phyloP scores from a whole-genome alignment of 768 basidiomycete genomes.

The Russula lepida region DNA sequence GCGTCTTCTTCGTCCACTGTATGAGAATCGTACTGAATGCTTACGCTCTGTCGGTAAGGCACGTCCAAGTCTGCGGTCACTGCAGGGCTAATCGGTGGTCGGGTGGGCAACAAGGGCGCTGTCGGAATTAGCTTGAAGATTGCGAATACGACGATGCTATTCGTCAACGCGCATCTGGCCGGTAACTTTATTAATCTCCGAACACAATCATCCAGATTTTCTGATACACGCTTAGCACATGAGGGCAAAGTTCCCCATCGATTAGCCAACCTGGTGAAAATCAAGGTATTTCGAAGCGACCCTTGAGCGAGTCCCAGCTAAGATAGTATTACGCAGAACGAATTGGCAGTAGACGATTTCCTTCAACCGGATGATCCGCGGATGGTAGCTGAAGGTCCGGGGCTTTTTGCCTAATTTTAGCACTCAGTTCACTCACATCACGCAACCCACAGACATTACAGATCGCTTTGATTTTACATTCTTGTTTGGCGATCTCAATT shows the following conservation, averaged over 20 bases:
- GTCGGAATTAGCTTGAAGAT: conserved; percentile 87
- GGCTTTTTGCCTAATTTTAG: conserved; percentile 7
- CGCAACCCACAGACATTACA: conserved; percentile 51
- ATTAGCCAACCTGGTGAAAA: conserved; percentile 81
- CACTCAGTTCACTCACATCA: conserved; percentile 9
- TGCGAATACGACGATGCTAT: conserved; percentile 73
- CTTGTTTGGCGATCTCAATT: conserved; percentile 87
- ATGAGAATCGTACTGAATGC: conserved; percentile 5
- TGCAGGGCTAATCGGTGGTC: conserved; percentile 81
- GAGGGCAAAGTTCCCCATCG: conserved; percentile 69
- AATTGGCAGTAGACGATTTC: conserved; percentile 74
- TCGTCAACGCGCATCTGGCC: conserved; percentile 87
- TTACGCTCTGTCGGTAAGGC: no score
- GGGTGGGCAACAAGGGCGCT: conserved; percentile 89
- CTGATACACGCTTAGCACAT: conserved; percentile 43
- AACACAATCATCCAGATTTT: not conserved
- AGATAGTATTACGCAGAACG: conserved; percentile 37
- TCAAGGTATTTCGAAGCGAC: conserved; percentile 47
- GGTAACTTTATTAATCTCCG: conserved; percentile 35
- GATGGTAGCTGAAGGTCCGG: conserved; percentile 57
- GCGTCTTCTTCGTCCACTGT: conserved; percentile 10
- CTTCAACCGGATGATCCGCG: conserved; percentile 56
- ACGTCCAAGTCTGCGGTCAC: conserved; percentile 78
- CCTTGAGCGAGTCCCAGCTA: not conserved
- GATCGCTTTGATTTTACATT: conserved; percentile 88